Evolutionary conservation across 2,329 filamentous ascomycete species (phyloP).

Genomic region (Ambrosiella cleistominuta): DNA sequence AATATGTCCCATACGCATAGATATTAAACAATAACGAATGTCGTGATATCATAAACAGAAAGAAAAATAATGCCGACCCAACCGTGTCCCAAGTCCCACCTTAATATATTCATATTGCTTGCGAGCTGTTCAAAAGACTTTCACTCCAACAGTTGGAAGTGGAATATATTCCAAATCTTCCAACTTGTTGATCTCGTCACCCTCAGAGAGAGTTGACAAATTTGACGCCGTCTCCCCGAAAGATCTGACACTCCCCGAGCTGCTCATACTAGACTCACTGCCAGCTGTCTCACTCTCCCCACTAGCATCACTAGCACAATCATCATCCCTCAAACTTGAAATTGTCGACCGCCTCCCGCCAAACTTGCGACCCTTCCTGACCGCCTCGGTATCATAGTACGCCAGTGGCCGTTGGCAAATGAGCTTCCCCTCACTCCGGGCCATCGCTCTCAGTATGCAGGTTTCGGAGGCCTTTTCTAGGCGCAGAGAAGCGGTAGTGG

Average conservation of each 20-base stretch:
- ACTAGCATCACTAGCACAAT: slow-evolving; percentile 4
- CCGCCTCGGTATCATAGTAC: slow-evolving; percentile 8
- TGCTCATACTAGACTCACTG: not conserved
- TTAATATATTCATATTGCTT: not conserved
- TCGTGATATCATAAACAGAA: slow-evolving; percentile 5
- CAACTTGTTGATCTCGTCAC: slow-evolving; percentile 4
- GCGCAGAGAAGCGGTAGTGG: slow-evolving; percentile 5
- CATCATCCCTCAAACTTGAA: not conserved
- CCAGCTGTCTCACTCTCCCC: not conserved
- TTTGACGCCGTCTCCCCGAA: not conserved
- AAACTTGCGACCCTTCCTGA: not conserved
- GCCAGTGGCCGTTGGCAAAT: slow-evolving; percentile 6
- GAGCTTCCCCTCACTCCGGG: not conserved
- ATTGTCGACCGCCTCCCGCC: not conserved
- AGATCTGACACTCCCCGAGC: slow-evolving; percentile 1
- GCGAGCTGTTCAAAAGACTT: not conserved
- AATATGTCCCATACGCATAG: not conserved
- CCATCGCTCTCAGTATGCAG: not conserved
- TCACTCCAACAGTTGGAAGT: not conserved
- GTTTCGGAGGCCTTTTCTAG: slow-evolving; percentile 6
- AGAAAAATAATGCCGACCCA: not conserved
- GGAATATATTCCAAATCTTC: slow-evolving; percentile 12
- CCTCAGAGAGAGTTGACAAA: slow-evolving; percentile 3
- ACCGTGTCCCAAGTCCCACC: not conserved
- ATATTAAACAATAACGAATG: slow-evolving; percentile 1